Evolutionary conservation across 192 early-diverging fungal species (phyloP).

Genomic region (Glomus cerebriforme): DNA sequence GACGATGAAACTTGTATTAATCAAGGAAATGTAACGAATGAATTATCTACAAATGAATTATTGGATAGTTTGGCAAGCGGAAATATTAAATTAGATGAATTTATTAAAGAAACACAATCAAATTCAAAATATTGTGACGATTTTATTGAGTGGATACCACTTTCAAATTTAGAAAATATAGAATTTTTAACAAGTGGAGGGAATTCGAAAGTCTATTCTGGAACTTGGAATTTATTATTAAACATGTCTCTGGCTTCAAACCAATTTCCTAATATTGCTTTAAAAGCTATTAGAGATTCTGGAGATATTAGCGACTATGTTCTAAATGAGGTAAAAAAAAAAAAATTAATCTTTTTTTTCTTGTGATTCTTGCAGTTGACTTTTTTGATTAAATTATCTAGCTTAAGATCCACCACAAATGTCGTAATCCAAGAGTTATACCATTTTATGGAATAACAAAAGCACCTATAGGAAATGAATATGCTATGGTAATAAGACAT

Average conservation of each 20-base stretch:
- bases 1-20: too few relatives aligned
- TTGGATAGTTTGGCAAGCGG: too few relatives aligned
- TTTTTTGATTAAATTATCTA: neutral
- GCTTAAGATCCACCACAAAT: neutral
- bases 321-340: neutral
- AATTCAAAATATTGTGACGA: neutral
- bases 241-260: too few relatives aligned
- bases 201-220: neutral
- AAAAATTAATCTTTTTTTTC: neutral
- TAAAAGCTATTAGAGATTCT: neutral
- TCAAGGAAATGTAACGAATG: too few relatives aligned
- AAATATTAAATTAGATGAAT: neutral
- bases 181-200: neutral
- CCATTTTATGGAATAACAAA: neutral
- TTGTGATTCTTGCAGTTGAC: too few relatives aligned
- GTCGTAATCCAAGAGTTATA: neutral
- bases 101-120: neutral
- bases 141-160: neutral
- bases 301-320: neutral
- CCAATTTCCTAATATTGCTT: neutral
- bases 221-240: neutral
- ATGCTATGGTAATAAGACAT: neutral
- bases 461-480: neutral
- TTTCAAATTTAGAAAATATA: neutral
- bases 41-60: too few relatives aligned